phyloP scores from a whole-genome alignment of 2,329 filamentous ascomycete species.

The Chaetomium olivaceum region DNA sequence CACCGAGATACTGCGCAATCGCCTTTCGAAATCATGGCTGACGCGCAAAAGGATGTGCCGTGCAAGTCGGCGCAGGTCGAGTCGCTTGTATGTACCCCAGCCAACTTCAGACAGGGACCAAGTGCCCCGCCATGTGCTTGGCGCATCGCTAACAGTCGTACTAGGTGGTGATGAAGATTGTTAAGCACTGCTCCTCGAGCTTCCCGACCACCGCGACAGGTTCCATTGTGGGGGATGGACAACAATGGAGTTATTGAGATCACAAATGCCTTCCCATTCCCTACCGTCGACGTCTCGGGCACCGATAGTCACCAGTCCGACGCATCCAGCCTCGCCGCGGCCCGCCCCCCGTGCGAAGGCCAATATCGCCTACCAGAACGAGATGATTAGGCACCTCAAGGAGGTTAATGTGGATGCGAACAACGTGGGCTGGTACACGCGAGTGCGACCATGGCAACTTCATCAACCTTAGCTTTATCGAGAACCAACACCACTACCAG shows the following conservation, averaged over 20 bases:
- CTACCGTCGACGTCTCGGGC: conserved; percentile 70
- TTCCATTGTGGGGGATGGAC: conserved; percentile 93
- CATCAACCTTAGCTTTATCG: conserved; percentile 89
- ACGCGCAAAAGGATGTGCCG: conserved; percentile 64
- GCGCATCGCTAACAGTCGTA: conserved; percentile 29
- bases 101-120: conserved; percentile 12
- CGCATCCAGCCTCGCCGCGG: conserved; percentile 74
- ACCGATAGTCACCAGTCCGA: conserved; percentile 74
- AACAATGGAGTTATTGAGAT: conserved; percentile 77
- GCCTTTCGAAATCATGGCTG: conserved; percentile 53
- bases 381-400: conserved; percentile 95
- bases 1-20: not conserved
- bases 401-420: conserved; percentile 99
- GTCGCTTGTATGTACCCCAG: conserved; percentile 69
- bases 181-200: conserved; percentile 85
- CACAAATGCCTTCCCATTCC: conserved; percentile 95
- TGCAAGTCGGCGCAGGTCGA: conserved; percentile 91
- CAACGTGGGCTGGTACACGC: conserved; percentile 98
- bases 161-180: conserved; percentile 95
- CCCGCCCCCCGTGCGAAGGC: conserved; percentile 90
- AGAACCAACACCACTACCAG: conserved; percentile 98
- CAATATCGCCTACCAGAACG: conserved; percentile 83
- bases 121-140: conserved; percentile 40
- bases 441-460: conserved; percentile 98
- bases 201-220: conserved; percentile 91